Conservation (phyloP, 2,329 filamentous ascomycete species). For the Pseudomassariella vexata region DNA sequence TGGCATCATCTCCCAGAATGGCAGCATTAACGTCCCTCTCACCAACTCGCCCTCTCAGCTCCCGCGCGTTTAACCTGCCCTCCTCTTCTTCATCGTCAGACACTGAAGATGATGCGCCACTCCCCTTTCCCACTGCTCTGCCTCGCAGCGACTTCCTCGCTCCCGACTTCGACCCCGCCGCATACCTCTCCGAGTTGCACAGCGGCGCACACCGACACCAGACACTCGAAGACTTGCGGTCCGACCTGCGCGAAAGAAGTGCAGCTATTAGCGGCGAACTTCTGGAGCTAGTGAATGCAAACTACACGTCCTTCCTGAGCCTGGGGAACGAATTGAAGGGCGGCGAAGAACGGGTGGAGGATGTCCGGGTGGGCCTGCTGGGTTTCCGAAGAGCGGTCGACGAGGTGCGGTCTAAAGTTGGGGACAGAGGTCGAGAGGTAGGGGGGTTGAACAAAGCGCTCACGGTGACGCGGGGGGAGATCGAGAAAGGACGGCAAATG, state of each 20-base stretch:
- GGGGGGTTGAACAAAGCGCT: slow-evolving; percentile 60
- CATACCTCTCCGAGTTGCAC: slow-evolving; percentile 75
- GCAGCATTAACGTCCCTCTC: slow-evolving; percentile 20
- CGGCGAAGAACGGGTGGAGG: slow-evolving; percentile 87
- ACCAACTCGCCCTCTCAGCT: slow-evolving; percentile 22
- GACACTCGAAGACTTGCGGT: slow-evolving; percentile 86
- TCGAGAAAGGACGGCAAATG: slow-evolving; percentile 57
- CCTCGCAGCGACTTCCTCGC: slow-evolving; percentile 77
- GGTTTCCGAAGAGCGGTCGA: slow-evolving; percentile 81
- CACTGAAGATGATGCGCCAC: slow-evolving; percentile 57
- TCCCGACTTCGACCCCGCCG: slow-evolving; percentile 69
- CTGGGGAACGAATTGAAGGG: slow-evolving; percentile 76
- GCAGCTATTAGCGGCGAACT: slow-evolving; percentile 79
- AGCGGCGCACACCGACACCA: slow-evolving; percentile 88
- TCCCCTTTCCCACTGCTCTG: slow-evolving; percentile 85
- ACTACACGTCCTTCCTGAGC: slow-evolving; percentile 86
- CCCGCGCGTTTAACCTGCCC: slow-evolving; percentile 34
- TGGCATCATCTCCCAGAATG: slow-evolving; percentile 4
- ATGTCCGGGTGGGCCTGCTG: slow-evolving; percentile 79
- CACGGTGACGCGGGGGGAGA: slow-evolving; percentile 53
- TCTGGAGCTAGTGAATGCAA: slow-evolving; percentile 88
- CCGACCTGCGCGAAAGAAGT: slow-evolving; percentile 77
- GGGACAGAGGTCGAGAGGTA: slow-evolving; percentile 58
- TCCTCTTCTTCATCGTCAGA: slow-evolving; percentile 25
- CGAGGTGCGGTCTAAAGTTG: slow-evolving; percentile 62